Evolutionary conservation across 2,329 filamentous ascomycete species (phyloP).

Genomic region (Lasiodiplodia hormozganensis): DNA sequence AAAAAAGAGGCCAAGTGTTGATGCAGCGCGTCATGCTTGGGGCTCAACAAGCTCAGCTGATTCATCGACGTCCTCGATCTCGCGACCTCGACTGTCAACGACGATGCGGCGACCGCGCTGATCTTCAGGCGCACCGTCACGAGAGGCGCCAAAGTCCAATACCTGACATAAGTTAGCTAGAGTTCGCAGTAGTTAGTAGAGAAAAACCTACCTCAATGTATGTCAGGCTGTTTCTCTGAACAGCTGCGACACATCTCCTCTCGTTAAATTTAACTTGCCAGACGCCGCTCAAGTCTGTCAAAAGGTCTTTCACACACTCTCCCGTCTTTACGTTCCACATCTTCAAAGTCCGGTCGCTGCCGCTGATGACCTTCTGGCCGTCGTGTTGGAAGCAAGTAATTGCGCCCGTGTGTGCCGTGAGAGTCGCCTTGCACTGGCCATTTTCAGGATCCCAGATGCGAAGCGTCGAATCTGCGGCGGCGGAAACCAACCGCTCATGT

Average conservation of each 20-base stretch:
- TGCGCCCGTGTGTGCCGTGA: conserved; percentile 93
- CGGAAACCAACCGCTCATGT: conserved; percentile 89
- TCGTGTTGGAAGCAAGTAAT: conserved; percentile 99
- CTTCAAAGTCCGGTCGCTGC: conserved; percentile 93
- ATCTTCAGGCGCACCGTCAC: conserved; percentile 81
- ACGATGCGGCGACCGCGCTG: conserved; percentile 80
- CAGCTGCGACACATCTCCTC: conserved; percentile 91
- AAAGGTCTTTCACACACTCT: conserved; percentile 88
- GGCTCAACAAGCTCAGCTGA: conserved; percentile 1
- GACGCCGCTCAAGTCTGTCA: conserved; percentile 93
- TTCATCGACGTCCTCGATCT: conserved; percentile 46
- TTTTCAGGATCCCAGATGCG: conserved; percentile 97
- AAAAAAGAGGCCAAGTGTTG: not conserved
- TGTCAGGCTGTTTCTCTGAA: conserved; percentile 89
- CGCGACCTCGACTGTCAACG: conserved; percentile 51
- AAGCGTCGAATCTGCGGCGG: conserved; percentile 92
- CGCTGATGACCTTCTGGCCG: conserved; percentile 93
- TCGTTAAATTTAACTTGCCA: conserved; percentile 99
- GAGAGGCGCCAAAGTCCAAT: conserved; percentile 92
- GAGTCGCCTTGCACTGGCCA: conserved; percentile 85
- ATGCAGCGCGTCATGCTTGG: not conserved
- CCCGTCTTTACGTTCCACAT: conserved; percentile 98
- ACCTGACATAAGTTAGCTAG: conserved; percentile 68
- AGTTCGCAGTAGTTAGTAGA: conserved; percentile 31
- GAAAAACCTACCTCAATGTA: conserved; percentile 83